A percentile compares a stretch with the other conserved stretches of the same genome.
These are phyloP conservation scores for Neocucurbitaria cava DNA, from an alignment of 2,329 filamentous ascomycete genomes.

Conservation along the genomic window DNA sequence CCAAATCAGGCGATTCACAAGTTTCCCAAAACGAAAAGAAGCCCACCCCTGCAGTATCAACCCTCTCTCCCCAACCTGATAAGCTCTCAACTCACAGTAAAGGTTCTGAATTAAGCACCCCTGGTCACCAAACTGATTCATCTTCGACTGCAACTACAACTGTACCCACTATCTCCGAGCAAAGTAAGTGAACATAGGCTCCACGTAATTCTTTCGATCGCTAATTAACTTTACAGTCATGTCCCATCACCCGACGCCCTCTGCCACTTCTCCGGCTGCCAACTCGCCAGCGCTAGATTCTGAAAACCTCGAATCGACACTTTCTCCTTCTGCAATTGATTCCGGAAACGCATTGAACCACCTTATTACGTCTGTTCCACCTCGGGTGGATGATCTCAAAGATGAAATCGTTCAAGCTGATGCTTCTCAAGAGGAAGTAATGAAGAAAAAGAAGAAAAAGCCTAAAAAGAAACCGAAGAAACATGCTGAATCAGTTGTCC, in stretches of 20 bases:
- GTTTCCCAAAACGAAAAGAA: conserved; percentile 11
- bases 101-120: not conserved
- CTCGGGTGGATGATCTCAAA: not conserved
- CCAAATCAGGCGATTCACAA: not conserved
- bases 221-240: not conserved
- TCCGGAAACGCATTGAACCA: conserved; percentile 6
- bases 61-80: not conserved
- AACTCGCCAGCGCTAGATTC: conserved; percentile 11
- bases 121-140: not conserved
- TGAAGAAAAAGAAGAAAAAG: conserved; percentile 30
- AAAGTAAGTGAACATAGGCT: conserved; percentile 1
- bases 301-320: not conserved
- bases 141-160: not conserved
- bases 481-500: not conserved
- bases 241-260: not conserved
- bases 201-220: not conserved
- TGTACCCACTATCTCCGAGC: not conserved
- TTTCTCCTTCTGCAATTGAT: not conserved
- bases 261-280: conserved; percentile 6
- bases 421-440: not conserved
- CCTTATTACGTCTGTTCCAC: not conserved
- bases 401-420: not conserved
- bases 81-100: conserved; percentile 5
- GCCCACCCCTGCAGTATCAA: not conserved
- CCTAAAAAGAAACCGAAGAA: conserved; percentile 47